Evolutionary conservation across 495 filamentous ascomycete genomes (phyloP).

Genomic region (Cetradonia linearis): DNA sequence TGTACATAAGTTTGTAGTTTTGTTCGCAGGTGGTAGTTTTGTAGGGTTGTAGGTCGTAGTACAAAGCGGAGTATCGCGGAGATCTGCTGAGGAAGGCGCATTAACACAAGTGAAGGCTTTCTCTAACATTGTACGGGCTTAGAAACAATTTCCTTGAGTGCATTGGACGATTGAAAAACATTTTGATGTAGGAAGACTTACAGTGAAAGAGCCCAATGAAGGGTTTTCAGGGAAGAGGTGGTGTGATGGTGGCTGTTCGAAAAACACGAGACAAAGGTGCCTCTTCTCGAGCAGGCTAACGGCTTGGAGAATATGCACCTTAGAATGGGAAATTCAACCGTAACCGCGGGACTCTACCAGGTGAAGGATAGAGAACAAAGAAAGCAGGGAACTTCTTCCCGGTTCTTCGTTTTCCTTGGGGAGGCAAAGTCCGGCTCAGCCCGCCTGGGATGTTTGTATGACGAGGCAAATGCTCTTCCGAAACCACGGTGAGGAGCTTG

Average conservation of each 20-base stretch:
- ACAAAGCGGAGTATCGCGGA: background rate
- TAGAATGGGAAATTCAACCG: background rate
- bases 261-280: background rate
- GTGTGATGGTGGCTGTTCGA: background rate
- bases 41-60: background rate
- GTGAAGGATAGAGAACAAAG: background rate
- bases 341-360: background rate
- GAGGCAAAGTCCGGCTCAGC: slow-evolving; percentile 14
- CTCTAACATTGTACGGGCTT: background rate
- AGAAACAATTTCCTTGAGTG: background rate
- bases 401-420: background rate
- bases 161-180: background rate
- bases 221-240: background rate
- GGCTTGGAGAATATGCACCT: background rate
- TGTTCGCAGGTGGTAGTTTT: background rate
- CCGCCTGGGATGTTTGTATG: background rate
- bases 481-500: background rate
- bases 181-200: background rate
- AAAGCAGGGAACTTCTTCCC: background rate
- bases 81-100: slow-evolving; percentile 7
- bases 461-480: slow-evolving; percentile 2
- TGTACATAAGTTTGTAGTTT: slow-evolving; percentile 13
- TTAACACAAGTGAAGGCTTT: background rate
- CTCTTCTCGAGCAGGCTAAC: background rate
- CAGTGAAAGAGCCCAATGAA: slow-evolving; percentile 1